A percentile compares a stretch with the other conserved stretches of the same genome.
These are phyloP conservation scores for Verticillium klebahnii DNA, from an alignment of 2,329 filamentous ascomycete genomes.

Conservation along the genomic window DNA sequence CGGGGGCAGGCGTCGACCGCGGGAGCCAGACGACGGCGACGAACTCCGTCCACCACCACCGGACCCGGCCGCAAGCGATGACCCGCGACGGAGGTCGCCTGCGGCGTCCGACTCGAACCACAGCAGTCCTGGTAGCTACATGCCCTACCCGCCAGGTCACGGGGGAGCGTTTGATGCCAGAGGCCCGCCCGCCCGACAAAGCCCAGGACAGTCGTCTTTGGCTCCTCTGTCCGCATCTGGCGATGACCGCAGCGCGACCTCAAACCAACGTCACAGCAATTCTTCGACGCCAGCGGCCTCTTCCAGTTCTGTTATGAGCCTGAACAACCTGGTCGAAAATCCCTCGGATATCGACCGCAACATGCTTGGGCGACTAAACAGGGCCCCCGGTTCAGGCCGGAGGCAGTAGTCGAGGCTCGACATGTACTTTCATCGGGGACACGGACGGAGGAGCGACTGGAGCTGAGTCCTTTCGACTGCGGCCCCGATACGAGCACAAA, in stretches of 20 bases:
- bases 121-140: slow-evolving; percentile 38
- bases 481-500: slow-evolving; percentile 1
- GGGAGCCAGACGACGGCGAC: slow-evolving; percentile 35
- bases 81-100: slow-evolving; percentile 45
- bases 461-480: slow-evolving; percentile 5
- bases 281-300: slow-evolving; percentile 21
- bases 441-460: background rate
- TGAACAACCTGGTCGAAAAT: slow-evolving; percentile 46
- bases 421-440: background rate
- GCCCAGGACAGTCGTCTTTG: slow-evolving; percentile 32
- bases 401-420: background rate
- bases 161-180: slow-evolving; percentile 6
- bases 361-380: slow-evolving; percentile 50
- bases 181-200: slow-evolving; percentile 24
- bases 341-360: slow-evolving; percentile 45
- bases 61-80: slow-evolving; percentile 34
- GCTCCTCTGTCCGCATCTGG: slow-evolving; percentile 23
- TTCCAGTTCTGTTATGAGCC: slow-evolving; percentile 43
- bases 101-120: slow-evolving; percentile 44
- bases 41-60: slow-evolving; percentile 42
- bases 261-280: slow-evolving; percentile 31
- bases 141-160: slow-evolving; percentile 7
- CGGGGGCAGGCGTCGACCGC: slow-evolving; percentile 27
- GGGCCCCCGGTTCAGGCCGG: slow-evolving; percentile 12
- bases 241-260: slow-evolving; percentile 29